phyloP scores from a whole-genome alignment of 2,329 filamentous ascomycete species.

The Chaetothyriales sp. region DNA sequence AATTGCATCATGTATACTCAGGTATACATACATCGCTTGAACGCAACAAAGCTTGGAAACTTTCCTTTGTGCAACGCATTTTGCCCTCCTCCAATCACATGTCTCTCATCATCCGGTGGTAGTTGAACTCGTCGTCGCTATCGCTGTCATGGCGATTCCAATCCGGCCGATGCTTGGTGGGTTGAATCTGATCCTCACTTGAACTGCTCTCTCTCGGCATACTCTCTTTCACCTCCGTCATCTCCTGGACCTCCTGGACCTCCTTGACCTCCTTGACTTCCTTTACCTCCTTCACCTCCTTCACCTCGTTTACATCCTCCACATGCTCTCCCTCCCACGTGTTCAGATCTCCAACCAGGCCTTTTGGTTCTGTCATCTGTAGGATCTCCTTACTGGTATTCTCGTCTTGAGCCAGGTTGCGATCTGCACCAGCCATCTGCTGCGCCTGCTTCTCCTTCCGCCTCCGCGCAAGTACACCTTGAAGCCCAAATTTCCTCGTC shows the following conservation, averaged over 20 bases:
- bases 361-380: constrained; percentile 3
- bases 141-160: constrained; percentile 4
- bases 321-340: constrained; percentile 5
- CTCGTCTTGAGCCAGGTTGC: constrained; percentile 4
- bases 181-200: not conserved
- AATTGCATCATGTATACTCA: not conserved
- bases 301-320: not conserved
- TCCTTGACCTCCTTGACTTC: not conserved
- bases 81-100: constrained; percentile 1
- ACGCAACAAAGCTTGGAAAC: constrained; percentile 12
- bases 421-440: constrained; percentile 5
- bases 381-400: not conserved
- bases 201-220: not conserved
- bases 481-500: constrained; percentile 5
- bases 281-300: constrained; percentile 1
- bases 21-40: constrained; percentile 7
- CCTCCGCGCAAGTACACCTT: constrained; percentile 8
- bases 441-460: constrained; percentile 5
- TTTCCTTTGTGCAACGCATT: too few relatives aligned
- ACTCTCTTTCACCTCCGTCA: not conserved
- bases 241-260: not conserved
- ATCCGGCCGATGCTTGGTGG: constrained; percentile 6
- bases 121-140: constrained; percentile 7
- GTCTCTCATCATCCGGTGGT: constrained; percentile 11
- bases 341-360: constrained; percentile 7